Evolutionary conservation across 768 basidiomycete species (phyloP).

Genomic region (Suillus clintonianus): DNA sequence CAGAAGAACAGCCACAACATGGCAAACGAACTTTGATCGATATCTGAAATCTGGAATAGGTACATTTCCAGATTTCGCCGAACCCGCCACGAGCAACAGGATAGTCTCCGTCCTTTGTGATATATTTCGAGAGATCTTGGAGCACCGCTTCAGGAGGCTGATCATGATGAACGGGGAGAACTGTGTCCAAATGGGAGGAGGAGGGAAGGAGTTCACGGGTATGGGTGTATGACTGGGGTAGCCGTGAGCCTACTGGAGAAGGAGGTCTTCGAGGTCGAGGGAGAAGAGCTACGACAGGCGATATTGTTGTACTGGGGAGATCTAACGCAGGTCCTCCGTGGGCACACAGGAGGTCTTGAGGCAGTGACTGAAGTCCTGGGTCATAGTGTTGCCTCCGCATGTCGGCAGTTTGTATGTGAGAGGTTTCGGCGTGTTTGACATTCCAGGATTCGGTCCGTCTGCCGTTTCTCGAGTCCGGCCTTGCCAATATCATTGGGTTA

Average conservation of each 20-base stretch:
- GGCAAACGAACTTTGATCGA: neutral
- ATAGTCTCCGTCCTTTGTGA: neutral
- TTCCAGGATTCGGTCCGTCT: no score
- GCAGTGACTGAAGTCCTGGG: no score
- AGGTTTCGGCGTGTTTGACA: neutral
- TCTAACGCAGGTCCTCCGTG: no score
- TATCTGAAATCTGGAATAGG: neutral
- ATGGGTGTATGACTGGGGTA: neutral
- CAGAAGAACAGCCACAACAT: neutral
- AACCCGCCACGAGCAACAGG: no score
- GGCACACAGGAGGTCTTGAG: no score
- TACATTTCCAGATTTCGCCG: slow-evolving; percentile 9
- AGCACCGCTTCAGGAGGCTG: neutral
- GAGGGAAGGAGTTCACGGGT: neutral
- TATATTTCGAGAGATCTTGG: neutral
- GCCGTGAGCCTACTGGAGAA: no score
- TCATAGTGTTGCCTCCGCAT: no score
- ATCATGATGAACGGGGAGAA: neutral
- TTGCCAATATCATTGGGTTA: neutral
- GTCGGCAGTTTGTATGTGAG: no score
- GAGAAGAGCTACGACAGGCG: no score
- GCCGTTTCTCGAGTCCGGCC: no score
- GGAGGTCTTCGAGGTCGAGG: no score
- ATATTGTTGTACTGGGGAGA: no score
- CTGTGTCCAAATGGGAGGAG: neutral